Conservation (phyloP, 2,329 filamentous ascomycete species). For the Pestalotiopsis fici region DNA sequence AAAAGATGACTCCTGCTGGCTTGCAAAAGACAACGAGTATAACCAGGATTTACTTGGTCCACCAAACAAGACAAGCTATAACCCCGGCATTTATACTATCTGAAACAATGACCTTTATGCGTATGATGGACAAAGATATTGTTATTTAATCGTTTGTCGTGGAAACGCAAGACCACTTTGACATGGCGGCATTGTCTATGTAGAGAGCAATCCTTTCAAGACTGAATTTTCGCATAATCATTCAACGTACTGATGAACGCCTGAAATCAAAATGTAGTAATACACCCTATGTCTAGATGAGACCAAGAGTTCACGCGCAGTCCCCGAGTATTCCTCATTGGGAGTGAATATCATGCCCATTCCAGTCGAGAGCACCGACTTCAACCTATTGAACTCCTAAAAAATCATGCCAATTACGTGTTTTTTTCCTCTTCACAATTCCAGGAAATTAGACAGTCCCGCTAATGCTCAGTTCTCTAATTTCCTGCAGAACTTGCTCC, state of each 20-base stretch:
- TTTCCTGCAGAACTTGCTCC: constrained; percentile 95
- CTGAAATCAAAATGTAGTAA: neutral
- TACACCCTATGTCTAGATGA: neutral
- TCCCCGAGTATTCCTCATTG: neutral
- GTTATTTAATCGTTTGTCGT: too few relatives aligned
- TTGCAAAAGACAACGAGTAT: too few relatives aligned
- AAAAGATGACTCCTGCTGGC: too few relatives aligned
- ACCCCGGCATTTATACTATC: too few relatives aligned
- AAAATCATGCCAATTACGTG: constrained; percentile 1
- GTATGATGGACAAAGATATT: too few relatives aligned
- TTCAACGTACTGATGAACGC: neutral
- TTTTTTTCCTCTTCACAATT: neutral
- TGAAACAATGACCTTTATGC: too few relatives aligned
- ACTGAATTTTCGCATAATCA: neutral
- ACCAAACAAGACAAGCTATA: too few relatives aligned
- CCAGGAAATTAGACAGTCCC: constrained; percentile 55
- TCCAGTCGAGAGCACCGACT: neutral
- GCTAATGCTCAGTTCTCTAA: constrained; percentile 92
- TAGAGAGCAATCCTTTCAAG: neutral
- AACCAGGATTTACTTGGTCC: too few relatives aligned
- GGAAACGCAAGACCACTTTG: too few relatives aligned
- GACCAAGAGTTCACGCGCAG: neutral
- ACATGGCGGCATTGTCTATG: too few relatives aligned
- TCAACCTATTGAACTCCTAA: constrained; percentile 9
- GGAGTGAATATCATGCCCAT: neutral